Evolutionary conservation across 306 rosid genomes (phyloP), one percentile per base, ranked within the genome.

Genomic region (Potentilla sterilis): DNA sequence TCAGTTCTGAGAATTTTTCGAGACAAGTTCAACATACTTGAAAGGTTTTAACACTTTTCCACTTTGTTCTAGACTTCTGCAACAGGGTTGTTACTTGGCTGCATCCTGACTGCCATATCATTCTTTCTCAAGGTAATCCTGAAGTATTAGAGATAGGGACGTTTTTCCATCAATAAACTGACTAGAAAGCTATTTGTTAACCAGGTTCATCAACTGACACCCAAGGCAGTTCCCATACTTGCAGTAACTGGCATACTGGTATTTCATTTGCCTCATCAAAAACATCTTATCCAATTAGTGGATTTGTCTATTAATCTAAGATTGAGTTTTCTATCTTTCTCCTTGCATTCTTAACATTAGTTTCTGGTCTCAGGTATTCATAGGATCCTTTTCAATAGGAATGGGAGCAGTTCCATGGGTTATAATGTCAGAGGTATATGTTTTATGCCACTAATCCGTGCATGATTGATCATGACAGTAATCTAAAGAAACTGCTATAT

Each of bases 361-460:
- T 62, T 59, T 48, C 58, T 78, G 68, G 44, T 81, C 80, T 75
- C 73, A 95, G 97, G 74, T 92, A 69, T 90, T 87, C 69, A 86
- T 92, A 75, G 95, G 83, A 81, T 82, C 93, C 22, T 92, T 91
- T 84, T 92, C 97, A 54, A 46, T 80, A 10, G 97, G 97, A 81
- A 94, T 92, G 97, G 98, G 96, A 82, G 90, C 97, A 57, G 86
- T 95, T 86, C 98, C 98, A 59, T 90, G 97, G 98, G 89, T 95
- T 75, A 82, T 95, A 41, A 95, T 95, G 98, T 92, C 97, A 0
- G 97, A 95, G 96, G 97, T 90, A 86, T 62, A 73, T 74, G 79
- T 64, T 73, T 28, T n/a, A 18, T 40, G 37, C n/a, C 9, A 24
- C 51, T 44, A 66, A 32, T 22, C 21, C 13, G 3, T 49, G 22